Evolutionary conservation across 225 moss, liverwort and hornwort species (phyloP).

Genomic region (Physcomitrium patens): DNA sequence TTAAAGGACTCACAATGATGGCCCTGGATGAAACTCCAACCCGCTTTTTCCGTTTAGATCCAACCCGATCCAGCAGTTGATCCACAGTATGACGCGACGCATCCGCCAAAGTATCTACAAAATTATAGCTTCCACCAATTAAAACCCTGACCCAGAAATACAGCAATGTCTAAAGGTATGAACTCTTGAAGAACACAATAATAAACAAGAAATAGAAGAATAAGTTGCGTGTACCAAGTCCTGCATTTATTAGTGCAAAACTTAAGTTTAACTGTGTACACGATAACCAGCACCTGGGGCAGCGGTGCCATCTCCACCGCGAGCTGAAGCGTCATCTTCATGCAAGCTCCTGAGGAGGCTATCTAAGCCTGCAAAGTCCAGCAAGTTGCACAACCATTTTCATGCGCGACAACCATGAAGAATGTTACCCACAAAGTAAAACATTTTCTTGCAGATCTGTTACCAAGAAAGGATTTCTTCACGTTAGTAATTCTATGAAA

Average conservation of each 20-base stretch:
- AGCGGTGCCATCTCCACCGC: slow-evolving; percentile 46
- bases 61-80: slow-evolving; percentile 60
- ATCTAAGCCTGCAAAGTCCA: slow-evolving; percentile 48
- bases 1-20: slow-evolving; percentile 33
- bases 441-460: background rate
- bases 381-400: background rate
- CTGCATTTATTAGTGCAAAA: slow-evolving; percentile 2
- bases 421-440: background rate
- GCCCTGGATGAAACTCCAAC: slow-evolving; percentile 40
- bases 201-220: slow-evolving; percentile 15
- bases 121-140: slow-evolving; percentile 10
- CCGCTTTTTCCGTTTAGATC: slow-evolving; percentile 54
- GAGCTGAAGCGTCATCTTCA: slow-evolving; percentile 44
- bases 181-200: background rate
- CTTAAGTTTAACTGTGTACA: background rate
- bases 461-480: slow-evolving; percentile 13
- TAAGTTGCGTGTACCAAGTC: background rate
- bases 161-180: background rate
- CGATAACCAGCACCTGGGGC: slow-evolving; percentile 44
- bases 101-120: slow-evolving; percentile 64
- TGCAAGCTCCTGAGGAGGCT: slow-evolving; percentile 66
- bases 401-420: background rate
- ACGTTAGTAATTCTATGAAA: slow-evolving; percentile 3
- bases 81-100: slow-evolving; percentile 60
- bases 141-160: background rate